Conservation (phyloP, 2,329 filamentous ascomycete genomes). For the Ascochyta clinopodiicola region DNA sequence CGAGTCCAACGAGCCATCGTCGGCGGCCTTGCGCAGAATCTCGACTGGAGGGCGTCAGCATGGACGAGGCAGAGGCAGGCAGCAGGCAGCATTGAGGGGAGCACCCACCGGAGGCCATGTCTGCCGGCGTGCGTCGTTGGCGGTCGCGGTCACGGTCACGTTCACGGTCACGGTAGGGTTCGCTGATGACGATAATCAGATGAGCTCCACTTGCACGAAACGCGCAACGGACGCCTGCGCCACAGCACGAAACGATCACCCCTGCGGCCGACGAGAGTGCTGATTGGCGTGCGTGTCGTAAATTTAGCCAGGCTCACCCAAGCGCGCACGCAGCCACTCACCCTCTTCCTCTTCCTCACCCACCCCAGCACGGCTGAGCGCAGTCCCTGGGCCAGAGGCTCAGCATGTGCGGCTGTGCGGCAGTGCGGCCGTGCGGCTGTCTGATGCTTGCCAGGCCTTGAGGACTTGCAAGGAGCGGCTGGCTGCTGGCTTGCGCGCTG, state of each 20-base stretch:
- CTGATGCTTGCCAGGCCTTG: neutral
- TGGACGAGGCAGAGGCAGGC: neutral
- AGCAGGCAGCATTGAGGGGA: neutral
- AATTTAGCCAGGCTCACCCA: neutral
- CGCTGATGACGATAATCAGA: conserved; percentile 9
- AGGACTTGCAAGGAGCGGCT: neutral
- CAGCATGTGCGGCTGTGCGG: conserved; percentile 2
- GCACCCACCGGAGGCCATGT: conserved; percentile 22
- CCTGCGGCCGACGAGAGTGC: neutral
- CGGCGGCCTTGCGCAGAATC: conserved; percentile 62
- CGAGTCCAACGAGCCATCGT: conserved; percentile 65
- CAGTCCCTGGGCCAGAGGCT: conserved; percentile 6
- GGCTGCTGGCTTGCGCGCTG: neutral
- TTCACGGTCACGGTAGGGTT: neutral
- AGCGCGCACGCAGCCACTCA: too few species aligned
- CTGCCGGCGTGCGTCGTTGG: neutral
- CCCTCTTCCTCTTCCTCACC: too few species aligned
- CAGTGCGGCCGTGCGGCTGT: neutral
- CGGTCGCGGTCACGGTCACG: too few species aligned
- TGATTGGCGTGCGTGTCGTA: neutral
- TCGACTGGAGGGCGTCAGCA: conserved; percentile 49
- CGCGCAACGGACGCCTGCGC: conserved; percentile 15
- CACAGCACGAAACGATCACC: conserved; percentile 12
- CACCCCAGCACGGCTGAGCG: neutral
- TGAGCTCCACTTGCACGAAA: neutral